phyloP scores from a whole-genome alignment of 306 rosid genomes.

The Cicer pinnatifidum region DNA sequence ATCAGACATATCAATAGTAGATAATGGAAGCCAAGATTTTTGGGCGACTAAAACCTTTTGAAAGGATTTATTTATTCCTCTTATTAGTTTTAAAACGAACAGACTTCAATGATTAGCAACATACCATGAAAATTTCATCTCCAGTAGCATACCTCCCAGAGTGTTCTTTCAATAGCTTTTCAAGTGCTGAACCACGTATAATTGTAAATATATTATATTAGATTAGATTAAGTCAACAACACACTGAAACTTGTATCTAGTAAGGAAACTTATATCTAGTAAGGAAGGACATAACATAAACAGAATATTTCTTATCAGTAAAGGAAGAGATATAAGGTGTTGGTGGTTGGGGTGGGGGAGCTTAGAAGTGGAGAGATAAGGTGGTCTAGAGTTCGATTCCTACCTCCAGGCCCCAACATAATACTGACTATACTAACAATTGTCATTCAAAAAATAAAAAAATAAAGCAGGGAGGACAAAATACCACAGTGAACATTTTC shows the following conservation, averaged over 20 bases:
- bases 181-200: conserved; percentile 50
- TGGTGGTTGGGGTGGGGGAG: neutral
- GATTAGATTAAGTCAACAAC: conserved; percentile 19
- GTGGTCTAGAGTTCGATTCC: neutral
- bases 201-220: conserved; percentile 15
- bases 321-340: neutral
- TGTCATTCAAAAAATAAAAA: neutral
- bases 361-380: neutral
- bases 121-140: conserved; percentile 54
- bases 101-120: neutral
- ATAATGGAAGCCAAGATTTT: conserved; percentile 4
- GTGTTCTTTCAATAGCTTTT: conserved; percentile 53
- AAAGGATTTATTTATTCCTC: conserved; percentile 14
- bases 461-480: neutral
- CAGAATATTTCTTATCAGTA: neutral
- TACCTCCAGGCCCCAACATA: neutral
- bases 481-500: conserved; percentile 9
- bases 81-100: conserved; percentile 34
- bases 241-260: conserved; percentile 16
- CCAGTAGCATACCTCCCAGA: conserved; percentile 58
- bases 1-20: conserved; percentile 14
- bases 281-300: neutral
- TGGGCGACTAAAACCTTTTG: neutral
- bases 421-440: neutral
- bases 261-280: conserved; percentile 15